These are phyloP conservation scores for Huntiella moniliformis DNA, from an alignment of 2,329 filamentous ascomycete species.

Conservation along the genomic window DNA sequence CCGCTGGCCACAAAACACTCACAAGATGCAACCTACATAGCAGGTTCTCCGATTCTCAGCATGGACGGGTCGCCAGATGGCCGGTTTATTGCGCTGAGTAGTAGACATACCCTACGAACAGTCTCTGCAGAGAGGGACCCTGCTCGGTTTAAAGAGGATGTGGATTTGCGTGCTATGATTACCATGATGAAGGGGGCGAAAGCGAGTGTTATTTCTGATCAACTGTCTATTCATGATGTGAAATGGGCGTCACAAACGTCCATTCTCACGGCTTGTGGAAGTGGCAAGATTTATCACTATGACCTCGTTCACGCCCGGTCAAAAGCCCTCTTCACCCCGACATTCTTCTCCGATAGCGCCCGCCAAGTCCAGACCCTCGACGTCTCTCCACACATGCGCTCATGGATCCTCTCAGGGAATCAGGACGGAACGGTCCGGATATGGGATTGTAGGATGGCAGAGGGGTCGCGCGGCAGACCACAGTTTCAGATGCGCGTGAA, in stretches of 20 bases:
- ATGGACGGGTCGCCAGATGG: slow-evolving; percentile 41
- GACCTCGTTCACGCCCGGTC: slow-evolving; percentile 33
- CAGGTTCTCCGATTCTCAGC: slow-evolving; percentile 34
- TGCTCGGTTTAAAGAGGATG: slow-evolving; percentile 32
- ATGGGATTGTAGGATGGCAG: slow-evolving; percentile 36
- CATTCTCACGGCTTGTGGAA: slow-evolving; percentile 44
- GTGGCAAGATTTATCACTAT: slow-evolving; percentile 46
- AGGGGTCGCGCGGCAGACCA: slow-evolving; percentile 22
- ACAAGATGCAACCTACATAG: slow-evolving; percentile 34
- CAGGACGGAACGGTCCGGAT: slow-evolving; percentile 45
- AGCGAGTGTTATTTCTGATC: slow-evolving; percentile 24
- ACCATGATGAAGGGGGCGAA: slow-evolving; percentile 27
- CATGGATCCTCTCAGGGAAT: slow-evolving; percentile 41
- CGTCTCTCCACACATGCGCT: slow-evolving; percentile 39
- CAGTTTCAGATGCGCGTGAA: slow-evolving; percentile 28
- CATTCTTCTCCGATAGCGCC: slow-evolving; percentile 41
- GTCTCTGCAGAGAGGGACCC: slow-evolving; percentile 31
- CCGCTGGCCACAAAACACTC: slow-evolving; percentile 31
- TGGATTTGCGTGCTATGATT: slow-evolving; percentile 40
- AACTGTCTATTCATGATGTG: slow-evolving; percentile 44
- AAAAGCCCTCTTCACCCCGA: slow-evolving; percentile 24
- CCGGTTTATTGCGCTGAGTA: slow-evolving; percentile 35
- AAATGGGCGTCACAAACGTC: slow-evolving; percentile 36
- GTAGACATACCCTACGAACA: slow-evolving; percentile 42
- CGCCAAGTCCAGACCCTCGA: slow-evolving; percentile 46